Base-by-base conservation (phyloP, 2,329 filamentous ascomycete species). In the Botryosphaeria dothidea region DNA sequence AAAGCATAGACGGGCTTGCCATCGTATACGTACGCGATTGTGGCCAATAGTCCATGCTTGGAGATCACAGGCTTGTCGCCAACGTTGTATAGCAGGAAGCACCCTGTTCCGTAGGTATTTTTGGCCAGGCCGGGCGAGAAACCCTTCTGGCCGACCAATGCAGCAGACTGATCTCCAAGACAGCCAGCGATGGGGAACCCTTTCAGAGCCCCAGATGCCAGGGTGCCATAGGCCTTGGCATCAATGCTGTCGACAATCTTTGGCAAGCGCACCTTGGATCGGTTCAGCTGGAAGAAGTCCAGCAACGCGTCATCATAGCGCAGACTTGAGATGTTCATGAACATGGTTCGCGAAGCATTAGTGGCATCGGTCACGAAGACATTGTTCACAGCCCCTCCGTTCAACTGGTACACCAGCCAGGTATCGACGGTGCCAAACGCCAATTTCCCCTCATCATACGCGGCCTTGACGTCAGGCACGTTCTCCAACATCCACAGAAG, bases 321-420 rank as follows among this genome's bases (percentile, higher is more conserved):
- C 64, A 92, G 83, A 8, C 88, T 92, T 69, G 86, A 84, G 61
- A 96, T 82, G 79, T 95, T 92, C 88, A 94, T 92, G 77, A 96
- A 93, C 91, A 94, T 93, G 66, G 92, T 95, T 71, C 92, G 83
- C 64, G 90, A 92, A 34, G 92, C 92, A 74, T 95, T 95, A 67
- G 90, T 91, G 38, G 89, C 87, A 76, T 95, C 92, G 0, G 92
- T 93, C 65, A 94, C 90, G 73, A 91, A 88, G 48, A 92, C 79
- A 62, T 88, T 85, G 54, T 83, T 85, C 65, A 85, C 81, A 15
- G 79, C 80, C 54, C 90, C 88, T 66, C 90, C 91, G 72, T 93
- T 91, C 51, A 95, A 85, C 71, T 87, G 87, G 80, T 91, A 94
- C 61, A 94, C 85, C 65, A 95, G 81, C 92, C 92, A 95, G 1